Conservation (phyloP, 1,139 yeast species). For the Scheffersomyces quercinus region DNA sequence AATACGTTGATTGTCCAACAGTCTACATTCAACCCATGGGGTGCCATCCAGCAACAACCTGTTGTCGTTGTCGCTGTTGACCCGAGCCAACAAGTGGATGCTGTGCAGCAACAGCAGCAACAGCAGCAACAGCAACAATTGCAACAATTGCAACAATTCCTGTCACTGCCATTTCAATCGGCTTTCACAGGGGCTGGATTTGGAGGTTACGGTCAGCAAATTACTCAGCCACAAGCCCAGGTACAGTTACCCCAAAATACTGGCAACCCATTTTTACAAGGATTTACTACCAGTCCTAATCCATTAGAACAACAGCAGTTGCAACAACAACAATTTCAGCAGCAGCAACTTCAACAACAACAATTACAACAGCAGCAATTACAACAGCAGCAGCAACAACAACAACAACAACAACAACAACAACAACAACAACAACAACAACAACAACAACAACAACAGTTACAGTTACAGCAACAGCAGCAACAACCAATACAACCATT, state of each 20-base stretch:
- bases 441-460: conserved; percentile 11
- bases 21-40: conserved; percentile 50
- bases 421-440: conserved; percentile 11
- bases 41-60: conserved; percentile 14
- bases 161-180: background rate
- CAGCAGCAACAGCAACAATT: background rate
- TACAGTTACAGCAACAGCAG: conserved; percentile 9
- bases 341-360: conserved; percentile 8
- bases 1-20: conserved; percentile 41
- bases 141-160: conserved; percentile 1
- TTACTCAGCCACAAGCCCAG: conserved; percentile 24
- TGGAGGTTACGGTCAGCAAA: conserved; percentile 7
- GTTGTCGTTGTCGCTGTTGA: conserved; percentile 1
- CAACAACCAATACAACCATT: conserved; percentile 12
- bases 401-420: conserved; percentile 10
- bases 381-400: conserved; percentile 11
- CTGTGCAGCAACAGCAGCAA: conserved; percentile 3
- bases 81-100: background rate
- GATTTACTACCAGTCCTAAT: conserved; percentile 41
- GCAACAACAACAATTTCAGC: conserved; percentile 19
- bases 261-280: conserved; percentile 47
- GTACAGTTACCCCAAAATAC: conserved; percentile 21
- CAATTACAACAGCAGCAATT: conserved; percentile 6
- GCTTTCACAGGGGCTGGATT: background rate
- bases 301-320: conserved; percentile 24